Evolutionary conservation across 2,329 filamentous ascomycete genomes (phyloP), one percentile per base, ranked within the genome.

Genomic region (Leptographium radiaticola): DNA sequence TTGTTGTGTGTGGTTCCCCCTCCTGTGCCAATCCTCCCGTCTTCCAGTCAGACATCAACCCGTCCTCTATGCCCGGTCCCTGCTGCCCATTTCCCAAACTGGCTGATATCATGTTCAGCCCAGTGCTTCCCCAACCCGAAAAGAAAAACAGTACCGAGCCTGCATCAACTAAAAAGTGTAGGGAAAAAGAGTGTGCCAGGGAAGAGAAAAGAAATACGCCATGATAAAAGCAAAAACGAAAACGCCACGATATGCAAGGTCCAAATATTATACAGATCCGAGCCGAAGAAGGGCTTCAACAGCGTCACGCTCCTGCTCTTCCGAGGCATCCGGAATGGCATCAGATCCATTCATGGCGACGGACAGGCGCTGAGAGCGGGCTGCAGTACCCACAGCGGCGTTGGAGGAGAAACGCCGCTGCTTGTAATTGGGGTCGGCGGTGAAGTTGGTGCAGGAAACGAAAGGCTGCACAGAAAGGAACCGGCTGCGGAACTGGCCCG

Each of bases 261-360:
- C 42, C 15, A 64, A 64, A 59, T 73, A 71, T 80, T 83, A 84
- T 79, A 84, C 74, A 79, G 86, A 90, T 70, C 87, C 85, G 68
- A 93, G 84, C 67, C 83, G 80, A 64, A 93, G 74, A 64, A 91
- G 80, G 59, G 87, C 87, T 68, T 89, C 87, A 59, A 90, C 80
- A 53, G 87, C 87, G 68, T 89, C 87, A 62, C 84, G 83, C 73
- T 91, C 87, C 68, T 89, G 84, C 57, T 81, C 78, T 66, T 84
- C 80, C 53, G 80, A 77, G 57, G 77, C 69, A 57, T 76, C 69
- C 56, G 74, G 71, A 62, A 81, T 70, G 66, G 78, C 70, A 61
- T 79, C 69, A 61, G 74, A 74, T 62, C 68, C 67, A 58, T 71
- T 54, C 8, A 52, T 38, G 5, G 55, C 40, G 16, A 47, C 33